These are phyloP conservation scores for Miamiensis avidus DNA, from an alignment of 169 alveolate genomes.

Conservation along the genomic window DNA sequence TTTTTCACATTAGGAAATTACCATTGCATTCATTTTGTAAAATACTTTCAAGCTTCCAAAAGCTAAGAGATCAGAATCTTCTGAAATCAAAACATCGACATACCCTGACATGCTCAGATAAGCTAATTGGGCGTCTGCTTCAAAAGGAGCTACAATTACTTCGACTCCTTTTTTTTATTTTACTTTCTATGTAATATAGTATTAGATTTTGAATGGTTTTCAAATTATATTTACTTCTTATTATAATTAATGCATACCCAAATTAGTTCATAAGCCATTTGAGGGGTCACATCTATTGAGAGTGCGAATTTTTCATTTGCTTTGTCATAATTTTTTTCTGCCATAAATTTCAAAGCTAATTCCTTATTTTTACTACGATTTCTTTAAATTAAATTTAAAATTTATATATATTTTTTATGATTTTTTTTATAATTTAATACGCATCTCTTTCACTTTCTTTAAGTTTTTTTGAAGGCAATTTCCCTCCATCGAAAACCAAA, in stretches of 20 bases:
- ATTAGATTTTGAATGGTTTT: background rate
- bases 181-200: constrained; percentile 4
- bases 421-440: constrained; percentile 49
- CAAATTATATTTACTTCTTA: constrained; percentile 17
- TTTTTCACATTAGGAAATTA: background rate
- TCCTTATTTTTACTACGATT: constrained; percentile 9
- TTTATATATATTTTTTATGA: constrained; percentile 27
- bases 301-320: constrained; percentile 65
- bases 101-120: constrained; percentile 64
- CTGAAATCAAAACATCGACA: constrained; percentile 81
- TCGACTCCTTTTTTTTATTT: constrained; percentile 42
- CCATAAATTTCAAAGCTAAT: constrained; percentile 46
- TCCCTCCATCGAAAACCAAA: constrained; percentile 80
- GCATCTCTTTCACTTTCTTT: constrained; percentile 80
- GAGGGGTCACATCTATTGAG: constrained; percentile 75
- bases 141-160: constrained; percentile 88
- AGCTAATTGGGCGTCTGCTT: constrained; percentile 90
- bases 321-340: constrained; percentile 52
- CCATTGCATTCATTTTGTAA: constrained; percentile 65
- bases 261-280: constrained; percentile 71
- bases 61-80: constrained; percentile 88
- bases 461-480: constrained; percentile 66
- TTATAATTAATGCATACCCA: no score
- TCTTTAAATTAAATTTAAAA: background rate
- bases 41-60: constrained; percentile 80